phyloP scores from a whole-genome alignment of 164 flowering plant genomes.

The Macadamia tetraphylla region DNA sequence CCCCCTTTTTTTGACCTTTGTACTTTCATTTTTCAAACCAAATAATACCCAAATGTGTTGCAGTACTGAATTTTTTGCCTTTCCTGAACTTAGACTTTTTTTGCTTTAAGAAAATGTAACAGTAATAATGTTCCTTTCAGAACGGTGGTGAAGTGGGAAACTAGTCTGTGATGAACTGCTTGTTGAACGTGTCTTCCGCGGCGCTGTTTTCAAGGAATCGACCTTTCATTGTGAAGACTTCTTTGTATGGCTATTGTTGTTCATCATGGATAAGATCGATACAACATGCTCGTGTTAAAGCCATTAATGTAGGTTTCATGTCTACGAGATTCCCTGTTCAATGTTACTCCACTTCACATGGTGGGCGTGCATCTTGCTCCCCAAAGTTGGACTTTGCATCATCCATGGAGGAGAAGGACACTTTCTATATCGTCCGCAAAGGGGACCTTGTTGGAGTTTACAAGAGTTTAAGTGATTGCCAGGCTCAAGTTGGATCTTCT shows the following conservation, averaged over 20 bases:
- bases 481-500: constrained; percentile 76
- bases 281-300: constrained; percentile 22
- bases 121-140: constrained; percentile 5
- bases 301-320: constrained; percentile 20
- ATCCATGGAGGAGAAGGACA: constrained; percentile 47
- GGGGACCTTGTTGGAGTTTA: constrained; percentile 86
- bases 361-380: constrained; percentile 11
- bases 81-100: no score
- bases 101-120: background rate
- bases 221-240: constrained; percentile 20
- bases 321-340: constrained; percentile 34
- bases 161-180: constrained; percentile 44
- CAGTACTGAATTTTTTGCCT: no score
- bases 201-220: constrained; percentile 31
- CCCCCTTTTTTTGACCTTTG: no score
- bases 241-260: constrained; percentile 16
- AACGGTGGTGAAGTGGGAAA: constrained; percentile 15
- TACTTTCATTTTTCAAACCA: no score
- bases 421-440: constrained; percentile 80
- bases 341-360: constrained; percentile 40
- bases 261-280: constrained; percentile 29
- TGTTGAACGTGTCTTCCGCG: constrained; percentile 36
- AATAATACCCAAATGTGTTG: no score
- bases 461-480: constrained; percentile 68
- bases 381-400: constrained; percentile 24